Evolutionary conservation across 805 yeast genomes (phyloP), one percentile per base, ranked within the genome.

Genomic region (Nakazawaea peltata): DNA sequence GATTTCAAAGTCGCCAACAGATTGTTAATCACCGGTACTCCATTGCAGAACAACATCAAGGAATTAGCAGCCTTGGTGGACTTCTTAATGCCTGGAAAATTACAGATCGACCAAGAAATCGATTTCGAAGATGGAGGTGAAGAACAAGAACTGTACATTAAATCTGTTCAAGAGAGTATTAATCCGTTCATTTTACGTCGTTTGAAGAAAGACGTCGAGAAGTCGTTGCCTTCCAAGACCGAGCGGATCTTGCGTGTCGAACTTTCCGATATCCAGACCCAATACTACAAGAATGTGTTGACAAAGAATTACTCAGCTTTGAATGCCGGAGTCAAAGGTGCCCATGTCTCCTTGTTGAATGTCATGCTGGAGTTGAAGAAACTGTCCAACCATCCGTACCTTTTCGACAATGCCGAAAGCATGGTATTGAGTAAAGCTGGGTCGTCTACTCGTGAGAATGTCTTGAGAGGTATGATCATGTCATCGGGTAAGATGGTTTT

Each of bases 401-500:
- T 92, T 37, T 92, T 92, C 59, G 96, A 88, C 47, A 81, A 80
- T 40, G 97, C 95, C 2, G 98, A 92, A 57, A 82, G 81, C 19
- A 71, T 80, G 39, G 86, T 92, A 23, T 60, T 81, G 41, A 63
- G 78, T 11, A 78, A 78, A 41, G 78, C 77, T 23, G 66, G 69
- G 26, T 53, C 55, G 28, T 59, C 66, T 21, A 67, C 87, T 1
- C 71, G 96, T 41, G 97, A 90, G 47, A 84, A 77, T 45, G 69
- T 82, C 15, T 60, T 92, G 27, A 76, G 87, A 52, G 99, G 98
- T 12, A 64, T 92, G 65, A 84, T 92, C 44, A 92, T 92, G 98
- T 84, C 94, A 13, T 84, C 95, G 6, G 99, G 99, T 49, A 92
- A 92, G 54, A 92, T 92, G 98, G 99, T 92, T 5, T 67, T 92